Base-by-base conservation (phyloP, 192 early-diverging fungal genomes). In the Phlyctochytrium planicorne region DNA sequence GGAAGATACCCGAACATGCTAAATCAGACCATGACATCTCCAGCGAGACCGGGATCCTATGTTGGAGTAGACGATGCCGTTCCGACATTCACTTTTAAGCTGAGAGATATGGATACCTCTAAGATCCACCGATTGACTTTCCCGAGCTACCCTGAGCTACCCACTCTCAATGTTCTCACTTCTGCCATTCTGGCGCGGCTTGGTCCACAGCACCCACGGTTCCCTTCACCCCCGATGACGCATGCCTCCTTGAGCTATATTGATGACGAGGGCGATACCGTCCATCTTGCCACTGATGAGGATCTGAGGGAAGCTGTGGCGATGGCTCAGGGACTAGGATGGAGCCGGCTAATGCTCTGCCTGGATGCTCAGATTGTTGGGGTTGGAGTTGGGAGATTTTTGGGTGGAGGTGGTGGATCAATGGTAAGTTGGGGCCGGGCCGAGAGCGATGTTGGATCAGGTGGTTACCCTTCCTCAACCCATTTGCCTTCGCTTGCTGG, bases 221-320 rank as follows among this genome's bases (percentile, higher is more conserved):
- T 52, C 55, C 56, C 27, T 17, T 24, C 12, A 30, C 56, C 36
- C 12, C 36, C 29, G 33, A 12, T 14, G 55, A 25, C 12, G 47
- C 62, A 4, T 52, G 35, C 34, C 32, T 16, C 55, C 27, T 30
- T 81, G 35, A 66, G 40, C 40, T 99, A 98, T 72, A 66, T 94
- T 59, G 97, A 99, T 73, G 97, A 99, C 67, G 97, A 99, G 65
- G 87, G 90, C 40, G 97, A 99, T 72, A 81, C 88, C 64, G 92
- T 99, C 29, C 78, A 87, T 66, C 82, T 99, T 68, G 84, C 88
- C 30, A 82, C 85, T 34, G 91, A 92, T 63, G 86, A 84, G 14
- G 95, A 99, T 67, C 73, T 99, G 64, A 70, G 84, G 2, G 94
- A 98, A 65, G 93, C 94, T 3, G 90, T 98, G 0, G 71, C 87